Evolutionary conservation across 192 early-diverging fungal species (phyloP), one percentile per base, ranked within the genome.

Genomic region (Diversispora eburnea): DNA sequence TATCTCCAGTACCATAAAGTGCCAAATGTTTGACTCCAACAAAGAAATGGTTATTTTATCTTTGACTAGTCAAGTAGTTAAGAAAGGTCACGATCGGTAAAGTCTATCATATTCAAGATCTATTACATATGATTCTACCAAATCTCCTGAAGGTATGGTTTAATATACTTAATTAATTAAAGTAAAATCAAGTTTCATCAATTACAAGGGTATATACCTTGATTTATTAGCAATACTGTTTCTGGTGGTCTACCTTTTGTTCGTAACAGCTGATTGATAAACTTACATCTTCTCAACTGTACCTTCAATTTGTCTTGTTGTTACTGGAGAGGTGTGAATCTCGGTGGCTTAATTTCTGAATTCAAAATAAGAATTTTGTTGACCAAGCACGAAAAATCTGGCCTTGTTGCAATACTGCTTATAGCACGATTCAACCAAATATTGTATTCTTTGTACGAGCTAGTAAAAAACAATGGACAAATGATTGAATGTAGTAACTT

Each of bases 401-500:
- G 73, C 47, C 63, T 68, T 67, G 39, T 62, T 54, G 7, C 17
- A 41, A 47, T 41, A 54, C 46, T 42, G 17, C 19, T 48, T 20
- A 10, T 73, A 0, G 45, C 17, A 68, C 4, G 46, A 64, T 73
- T 73, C n/a, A 73, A 20, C 10, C 10, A 8, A 61, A 73, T 46
- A 55, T 64, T 15, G 17, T 73, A 73, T 51, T 47, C 62, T 55
- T 73, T 64, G 22, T 25, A 25, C 20, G 10, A 19, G 22, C 20
- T 19, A 47, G 42, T n/a, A 67, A 67, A 46, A 46, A 74, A 74
- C 7, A 74, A 5, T 70, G 47, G 65, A 54, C 49, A 6, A n/a
- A 54, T 75, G 33, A 75, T 69, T 75, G 43, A 65, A 60, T 75
- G 43, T 71, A 79, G 43, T 4, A 70, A 70, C 55, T 47, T 75